Conservation (phyloP, 352 stramenopile species). For the Phytopythium oedochilum region DNA sequence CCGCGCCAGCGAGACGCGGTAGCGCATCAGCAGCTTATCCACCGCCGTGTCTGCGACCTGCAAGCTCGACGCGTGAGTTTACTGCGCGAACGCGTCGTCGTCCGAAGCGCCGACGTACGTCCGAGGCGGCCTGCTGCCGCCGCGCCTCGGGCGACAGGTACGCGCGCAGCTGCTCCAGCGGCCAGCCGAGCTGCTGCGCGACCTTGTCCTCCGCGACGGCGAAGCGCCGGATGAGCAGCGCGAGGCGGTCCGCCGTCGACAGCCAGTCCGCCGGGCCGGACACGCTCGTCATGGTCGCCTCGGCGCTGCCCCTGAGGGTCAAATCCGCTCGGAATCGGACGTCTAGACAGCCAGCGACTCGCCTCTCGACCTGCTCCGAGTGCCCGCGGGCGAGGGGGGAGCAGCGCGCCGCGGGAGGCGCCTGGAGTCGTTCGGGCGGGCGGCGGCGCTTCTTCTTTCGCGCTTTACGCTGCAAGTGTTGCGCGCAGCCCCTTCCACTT, state of each 20-base stretch:
- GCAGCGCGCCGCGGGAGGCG: neutral
- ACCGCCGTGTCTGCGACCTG: slow-evolving; percentile 49
- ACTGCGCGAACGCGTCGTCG: neutral
- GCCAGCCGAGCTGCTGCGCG: slow-evolving; percentile 49
- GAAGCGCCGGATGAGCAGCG: slow-evolving; percentile 59
- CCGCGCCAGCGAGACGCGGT: slow-evolving; percentile 41
- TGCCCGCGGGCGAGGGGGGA: neutral
- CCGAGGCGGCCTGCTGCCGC: slow-evolving; percentile 22
- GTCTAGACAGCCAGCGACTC: neutral
- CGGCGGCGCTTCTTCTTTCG: neutral
- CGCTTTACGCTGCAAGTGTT: neutral
- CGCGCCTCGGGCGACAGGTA: slow-evolving; percentile 51
- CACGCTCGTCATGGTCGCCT: slow-evolving; percentile 17
- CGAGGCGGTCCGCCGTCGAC: slow-evolving; percentile 49
- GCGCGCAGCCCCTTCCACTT: neutral
- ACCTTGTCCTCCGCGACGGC: slow-evolving; percentile 33
- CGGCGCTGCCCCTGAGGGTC: neutral
- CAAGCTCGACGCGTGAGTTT: neutral
- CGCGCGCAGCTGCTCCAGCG: slow-evolving; percentile 35
- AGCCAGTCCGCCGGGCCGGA: slow-evolving; percentile 12
- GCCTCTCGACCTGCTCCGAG: neutral
- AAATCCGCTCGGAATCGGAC: neutral
- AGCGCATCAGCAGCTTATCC: slow-evolving; percentile 58
- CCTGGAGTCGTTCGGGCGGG: neutral
- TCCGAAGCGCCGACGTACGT: slow-evolving; percentile 15